A percentile compares a stretch with the other conserved stretches of the same genome.
Conservation (phyloP, 2,329 filamentous ascomycete genomes). For the Clonostachys rhizophaga region DNA sequence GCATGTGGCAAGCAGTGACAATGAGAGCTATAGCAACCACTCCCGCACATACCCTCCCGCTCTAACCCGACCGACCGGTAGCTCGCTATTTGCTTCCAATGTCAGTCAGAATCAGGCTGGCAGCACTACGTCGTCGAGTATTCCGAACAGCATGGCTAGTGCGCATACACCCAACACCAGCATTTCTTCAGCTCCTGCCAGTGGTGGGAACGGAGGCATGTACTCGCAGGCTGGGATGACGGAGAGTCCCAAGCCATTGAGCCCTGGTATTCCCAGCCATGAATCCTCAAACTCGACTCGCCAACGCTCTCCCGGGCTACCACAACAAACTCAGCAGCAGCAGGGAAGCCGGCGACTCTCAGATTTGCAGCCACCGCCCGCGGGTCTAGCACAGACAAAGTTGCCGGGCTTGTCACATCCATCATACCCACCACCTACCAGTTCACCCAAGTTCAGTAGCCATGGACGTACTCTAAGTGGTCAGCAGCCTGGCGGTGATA, state of each 20-base stretch:
- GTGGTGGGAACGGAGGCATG: conserved; percentile 47
- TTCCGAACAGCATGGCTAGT: conserved; percentile 32
- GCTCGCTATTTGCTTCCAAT: conserved; percentile 59
- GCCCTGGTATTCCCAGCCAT: conserved; percentile 53
- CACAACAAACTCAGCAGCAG: conserved; percentile 61
- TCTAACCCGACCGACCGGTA: conserved; percentile 41
- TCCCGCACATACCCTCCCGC: conserved; percentile 77
- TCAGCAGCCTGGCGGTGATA: conserved; percentile 49
- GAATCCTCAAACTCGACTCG: conserved; percentile 45
- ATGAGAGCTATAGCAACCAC: conserved; percentile 52
- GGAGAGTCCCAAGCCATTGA: conserved; percentile 82
- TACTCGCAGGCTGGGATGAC: conserved; percentile 73
- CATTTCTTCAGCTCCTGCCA: conserved; percentile 41
- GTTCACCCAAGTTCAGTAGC: conserved; percentile 11
- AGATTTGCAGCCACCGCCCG: conserved; percentile 50
- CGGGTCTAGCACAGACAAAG: conserved; percentile 31
- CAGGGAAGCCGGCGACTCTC: conserved; percentile 44
- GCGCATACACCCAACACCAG: conserved; percentile 44
- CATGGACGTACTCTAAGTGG: conserved; percentile 38
- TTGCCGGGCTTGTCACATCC: conserved; percentile 28
- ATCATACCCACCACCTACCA: conserved; percentile 17
- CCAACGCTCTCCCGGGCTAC: conserved; percentile 62
- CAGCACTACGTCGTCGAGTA: conserved; percentile 48
- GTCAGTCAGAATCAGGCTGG: conserved; percentile 50
- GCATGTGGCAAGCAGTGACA: conserved; percentile 52